These are phyloP conservation scores for Huntiella moniliformis DNA, from an alignment of 2,329 filamentous ascomycete genomes.

Conservation along the genomic window DNA sequence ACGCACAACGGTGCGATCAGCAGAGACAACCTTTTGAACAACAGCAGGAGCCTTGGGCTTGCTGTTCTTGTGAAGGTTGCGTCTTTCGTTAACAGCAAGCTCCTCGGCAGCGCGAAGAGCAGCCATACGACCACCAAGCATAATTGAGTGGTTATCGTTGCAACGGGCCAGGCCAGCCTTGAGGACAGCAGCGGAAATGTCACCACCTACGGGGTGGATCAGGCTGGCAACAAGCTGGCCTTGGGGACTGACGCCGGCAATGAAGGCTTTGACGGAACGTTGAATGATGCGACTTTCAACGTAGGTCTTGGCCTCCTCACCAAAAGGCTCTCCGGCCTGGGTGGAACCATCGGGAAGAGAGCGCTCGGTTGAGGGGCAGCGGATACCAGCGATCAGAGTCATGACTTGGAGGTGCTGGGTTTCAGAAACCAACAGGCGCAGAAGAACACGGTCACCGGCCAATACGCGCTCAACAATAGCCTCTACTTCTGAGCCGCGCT, in stretches of 20 bases:
- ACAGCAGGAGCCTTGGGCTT: conserved; percentile 42
- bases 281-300: conserved; percentile 76
- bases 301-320: conserved; percentile 73
- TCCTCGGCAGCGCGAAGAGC: conserved; percentile 72
- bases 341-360: conserved; percentile 60
- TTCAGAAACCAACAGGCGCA: conserved; percentile 62
- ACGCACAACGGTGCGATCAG: conserved; percentile 59
- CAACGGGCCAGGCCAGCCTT: conserved; percentile 79
- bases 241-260: conserved; percentile 77
- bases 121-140: conserved; percentile 80
- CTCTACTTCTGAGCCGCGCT: conserved; percentile 72
- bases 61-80: conserved; percentile 58
- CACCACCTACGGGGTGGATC: conserved; percentile 64
- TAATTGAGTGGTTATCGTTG: conserved; percentile 86
- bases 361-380: conserved; percentile 76
- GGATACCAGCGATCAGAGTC: conserved; percentile 73
- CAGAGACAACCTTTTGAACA: conserved; percentile 69
- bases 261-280: conserved; percentile 61
- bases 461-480: conserved; percentile 81
- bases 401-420: conserved; percentile 79
- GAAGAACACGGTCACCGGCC: conserved; percentile 74
- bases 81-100: conserved; percentile 55
- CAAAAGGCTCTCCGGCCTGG: conserved; percentile 72
- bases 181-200: conserved; percentile 80
- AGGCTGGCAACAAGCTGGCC: conserved; percentile 78